Evolutionary conservation across 2,329 filamentous ascomycete species (phyloP), one percentile per base, ranked within the genome.

Genomic region (Aureobasidium sp.): DNA sequence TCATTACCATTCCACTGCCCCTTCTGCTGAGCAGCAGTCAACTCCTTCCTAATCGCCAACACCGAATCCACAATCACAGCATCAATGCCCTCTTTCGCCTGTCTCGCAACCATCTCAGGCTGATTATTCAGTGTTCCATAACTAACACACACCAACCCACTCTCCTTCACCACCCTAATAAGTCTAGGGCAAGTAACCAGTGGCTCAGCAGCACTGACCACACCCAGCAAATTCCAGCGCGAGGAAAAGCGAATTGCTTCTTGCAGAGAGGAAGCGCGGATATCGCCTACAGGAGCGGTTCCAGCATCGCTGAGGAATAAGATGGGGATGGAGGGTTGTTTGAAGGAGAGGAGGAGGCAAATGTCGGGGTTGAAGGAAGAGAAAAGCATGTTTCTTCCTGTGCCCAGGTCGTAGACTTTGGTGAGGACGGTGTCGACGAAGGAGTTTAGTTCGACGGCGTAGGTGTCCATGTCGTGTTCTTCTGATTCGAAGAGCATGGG

Each of bases 321-420:
- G 63, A 99, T 91, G 0, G 94, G 95, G 61, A 97, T 97, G 48
- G 89, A 95, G 1, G 93, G 93, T 77, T 99, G 94, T 78, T 99
- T 99, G 81, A 96, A 96, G 61, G 89, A 94, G 44, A 97, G 79
- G 66, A 96, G 85, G 14, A 99, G 82, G 72, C 94, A 99, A 49
- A 99, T 91, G 69, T 99, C 94, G 0, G 94, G 94, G 75, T 97
- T 96, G 78, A 99, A 99, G 54, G 89, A 94, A 65, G 90, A 96
- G 77, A 99, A 97, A 67, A 99, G 91, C 73, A 99, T 88, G 76
- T 96, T 91, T n/a, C 94, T 84, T 62, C 87, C 84, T 63, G 85
- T 84, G 30, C 87, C 88, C 59, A 92, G 77, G 67, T 96, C 91
- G 71, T 97, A 99, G 6, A 97, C 93, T 74, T 90, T 94, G 48